Conservation (phyloP, 768 basidiomycete species). For the Leucosporidium yakuticum region DNA sequence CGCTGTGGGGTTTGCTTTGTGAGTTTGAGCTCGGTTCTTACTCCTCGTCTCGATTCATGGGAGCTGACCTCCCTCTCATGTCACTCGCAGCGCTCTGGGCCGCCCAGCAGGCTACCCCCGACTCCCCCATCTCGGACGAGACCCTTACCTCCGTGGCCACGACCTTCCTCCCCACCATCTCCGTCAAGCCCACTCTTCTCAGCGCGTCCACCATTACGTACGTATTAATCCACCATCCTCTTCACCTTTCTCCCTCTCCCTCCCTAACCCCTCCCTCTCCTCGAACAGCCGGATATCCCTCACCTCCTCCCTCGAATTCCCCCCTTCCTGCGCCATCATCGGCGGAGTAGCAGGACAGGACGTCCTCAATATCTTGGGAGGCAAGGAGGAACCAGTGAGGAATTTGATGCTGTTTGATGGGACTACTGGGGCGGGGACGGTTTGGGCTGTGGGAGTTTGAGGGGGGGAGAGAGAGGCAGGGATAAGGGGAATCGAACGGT, state of each 20-base stretch:
- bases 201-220: constrained; percentile 63
- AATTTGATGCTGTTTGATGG: constrained; percentile 90
- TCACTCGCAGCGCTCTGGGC: constrained; percentile 72
- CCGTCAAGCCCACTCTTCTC: constrained; percentile 35
- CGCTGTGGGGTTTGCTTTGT: constrained; percentile 61
- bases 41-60: background rate
- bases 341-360: constrained; percentile 95
- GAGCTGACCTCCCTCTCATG: constrained; percentile 48
- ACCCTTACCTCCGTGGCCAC: background rate
- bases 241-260: constrained; percentile 12
- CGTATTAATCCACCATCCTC: constrained; percentile 31
- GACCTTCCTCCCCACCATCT: constrained; percentile 3
- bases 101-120: constrained; percentile 43
- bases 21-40: constrained; percentile 48
- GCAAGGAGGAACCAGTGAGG: constrained; percentile 83
- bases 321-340: constrained; percentile 87
- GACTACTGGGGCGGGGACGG: constrained; percentile 66
- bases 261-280: background rate
- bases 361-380: constrained; percentile 80
- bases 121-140: background rate
- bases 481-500: no score
- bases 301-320: constrained; percentile 73
- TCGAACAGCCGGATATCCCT: constrained; percentile 55
- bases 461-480: no score
- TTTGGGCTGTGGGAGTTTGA: constrained; percentile 40